A percentile compares a stretch with the other conserved stretches of the same genome.
These are phyloP conservation scores for Lecanicillium sp. DNA, from an alignment of 2,329 filamentous ascomycete genomes.

Conservation along the genomic window DNA sequence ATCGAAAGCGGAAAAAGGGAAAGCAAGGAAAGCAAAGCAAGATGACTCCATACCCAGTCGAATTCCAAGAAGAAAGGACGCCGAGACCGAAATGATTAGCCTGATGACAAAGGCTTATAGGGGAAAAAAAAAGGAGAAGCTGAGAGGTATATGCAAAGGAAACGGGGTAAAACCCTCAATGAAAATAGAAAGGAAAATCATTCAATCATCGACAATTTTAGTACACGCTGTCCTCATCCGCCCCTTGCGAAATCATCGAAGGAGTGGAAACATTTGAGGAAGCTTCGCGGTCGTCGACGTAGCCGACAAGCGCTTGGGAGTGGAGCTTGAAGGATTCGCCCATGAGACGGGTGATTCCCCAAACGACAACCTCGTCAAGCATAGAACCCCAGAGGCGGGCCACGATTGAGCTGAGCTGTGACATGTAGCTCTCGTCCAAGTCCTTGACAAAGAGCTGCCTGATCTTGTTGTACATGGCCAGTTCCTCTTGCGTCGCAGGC, in stretches of 20 bases:
- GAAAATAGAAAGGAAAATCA: constrained; percentile 39
- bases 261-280: constrained; percentile 64
- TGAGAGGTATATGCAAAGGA: constrained; percentile 16
- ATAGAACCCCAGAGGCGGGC: constrained; percentile 95
- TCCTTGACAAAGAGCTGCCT: constrained; percentile 88
- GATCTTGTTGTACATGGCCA: constrained; percentile 87
- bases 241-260: constrained; percentile 66
- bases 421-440: constrained; percentile 71
- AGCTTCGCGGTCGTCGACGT: constrained; percentile 75
- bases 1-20: constrained; percentile 13
- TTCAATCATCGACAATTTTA: constrained; percentile 50
- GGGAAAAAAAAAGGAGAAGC: constrained; percentile 25
- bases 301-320: constrained; percentile 88
- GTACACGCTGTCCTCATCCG: constrained; percentile 66
- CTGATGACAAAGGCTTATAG: constrained; percentile 17
- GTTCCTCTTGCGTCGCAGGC: constrained; percentile 75
- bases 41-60: constrained; percentile 11
- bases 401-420: constrained; percentile 89
- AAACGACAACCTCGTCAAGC: constrained; percentile 97
- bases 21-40: constrained; percentile 9
- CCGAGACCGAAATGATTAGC: constrained; percentile 13
- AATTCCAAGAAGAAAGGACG: constrained; percentile 14
- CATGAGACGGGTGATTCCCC: constrained; percentile 95
- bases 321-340: constrained; percentile 97
- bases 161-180: constrained; percentile 17